phyloP scores from a whole-genome alignment of 495 filamentous ascomycete species.

The Hypoxylon perforatum region DNA sequence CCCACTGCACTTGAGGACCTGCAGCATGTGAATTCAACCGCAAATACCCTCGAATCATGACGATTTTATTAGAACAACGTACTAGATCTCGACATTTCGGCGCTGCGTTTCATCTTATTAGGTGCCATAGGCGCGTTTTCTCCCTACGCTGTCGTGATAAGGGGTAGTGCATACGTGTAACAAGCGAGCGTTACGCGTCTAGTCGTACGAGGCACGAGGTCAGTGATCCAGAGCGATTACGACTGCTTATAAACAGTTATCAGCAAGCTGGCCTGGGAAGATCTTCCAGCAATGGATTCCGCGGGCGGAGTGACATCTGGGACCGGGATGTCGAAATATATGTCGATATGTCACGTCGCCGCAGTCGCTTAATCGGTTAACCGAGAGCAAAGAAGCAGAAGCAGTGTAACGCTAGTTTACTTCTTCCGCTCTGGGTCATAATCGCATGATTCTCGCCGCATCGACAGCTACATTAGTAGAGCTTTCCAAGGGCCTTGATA shows the following conservation, averaged over 20 bases:
- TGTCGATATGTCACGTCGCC: conserved; percentile 17
- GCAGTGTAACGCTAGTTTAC: conserved; percentile 31
- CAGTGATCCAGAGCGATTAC: conserved; percentile 9
- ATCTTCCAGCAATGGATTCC: conserved; percentile 20
- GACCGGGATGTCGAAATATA: conserved; percentile 20
- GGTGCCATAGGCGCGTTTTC: background rate
- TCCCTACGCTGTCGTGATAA: background rate
- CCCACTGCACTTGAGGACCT: conserved; percentile 4
- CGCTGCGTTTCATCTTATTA: background rate
- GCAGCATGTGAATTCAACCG: conserved; percentile 37
- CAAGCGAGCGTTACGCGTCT: background rate
- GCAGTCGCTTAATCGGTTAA: conserved; percentile 31
- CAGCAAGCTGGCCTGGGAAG: background rate
- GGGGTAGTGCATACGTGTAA: background rate
- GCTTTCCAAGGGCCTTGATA: conserved; percentile 18
- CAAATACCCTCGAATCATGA: conserved; percentile 27
- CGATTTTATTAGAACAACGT: conserved; percentile 6
- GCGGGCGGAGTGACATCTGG: conserved; percentile 2
- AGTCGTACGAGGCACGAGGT: background rate
- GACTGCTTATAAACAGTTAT: background rate
- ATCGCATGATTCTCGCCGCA: conserved; percentile 33
- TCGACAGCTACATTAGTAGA: conserved; percentile 33
- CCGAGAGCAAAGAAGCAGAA: conserved; percentile 18
- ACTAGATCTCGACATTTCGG: background rate
- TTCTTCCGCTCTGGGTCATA: conserved; percentile 34